Evolutionary conservation across 257 asterid genomes (phyloP).

Genomic region (Cordia subcordata): DNA sequence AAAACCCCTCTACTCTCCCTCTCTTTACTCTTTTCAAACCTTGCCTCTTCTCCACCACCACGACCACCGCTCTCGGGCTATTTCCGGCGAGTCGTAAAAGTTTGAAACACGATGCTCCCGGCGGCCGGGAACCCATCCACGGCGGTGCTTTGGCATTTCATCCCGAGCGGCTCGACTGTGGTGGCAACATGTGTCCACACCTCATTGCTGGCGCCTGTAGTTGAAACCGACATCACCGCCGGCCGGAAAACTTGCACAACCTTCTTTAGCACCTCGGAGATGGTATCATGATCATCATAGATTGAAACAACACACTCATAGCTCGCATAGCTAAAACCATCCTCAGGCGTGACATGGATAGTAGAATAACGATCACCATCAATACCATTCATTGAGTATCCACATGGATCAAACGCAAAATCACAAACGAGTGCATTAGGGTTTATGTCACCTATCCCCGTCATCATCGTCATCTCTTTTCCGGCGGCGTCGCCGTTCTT

Average conservation of each 20-base stretch:
- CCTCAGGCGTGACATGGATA: conserved; percentile 96
- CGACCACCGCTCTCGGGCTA: conserved; percentile 8
- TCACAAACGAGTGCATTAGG: conserved; percentile 63
- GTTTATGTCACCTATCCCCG: conserved; percentile 55
- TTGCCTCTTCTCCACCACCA: conserved; percentile 15
- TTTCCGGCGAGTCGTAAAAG: conserved; percentile 51
- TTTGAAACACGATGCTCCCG: conserved; percentile 69
- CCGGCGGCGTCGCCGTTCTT: conserved; percentile 64
- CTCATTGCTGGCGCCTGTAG: conserved; percentile 45
- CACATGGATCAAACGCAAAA: conserved; percentile 90
- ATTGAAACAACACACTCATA: conserved; percentile 70
- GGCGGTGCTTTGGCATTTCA: conserved; percentile 67
- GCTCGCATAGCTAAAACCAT: conserved; percentile 92
- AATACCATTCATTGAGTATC: conserved; percentile 90
- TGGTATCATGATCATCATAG: conserved; percentile 34
- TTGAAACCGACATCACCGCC: conserved; percentile 58
- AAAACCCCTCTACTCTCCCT: conserved; percentile 20
- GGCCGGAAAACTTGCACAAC: conserved; percentile 77
- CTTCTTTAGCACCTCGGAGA: conserved; percentile 40
- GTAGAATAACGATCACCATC: conserved; percentile 79
- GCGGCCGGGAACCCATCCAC: conserved; percentile 61
- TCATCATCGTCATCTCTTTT: conserved; percentile 65
- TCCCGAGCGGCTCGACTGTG: conserved; percentile 65
- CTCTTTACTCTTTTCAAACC: conserved; percentile 26
- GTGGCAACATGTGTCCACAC: conserved; percentile 50